Conservation (phyloP, 495 filamentous ascomycete species). For the Cercophora samala region DNA sequence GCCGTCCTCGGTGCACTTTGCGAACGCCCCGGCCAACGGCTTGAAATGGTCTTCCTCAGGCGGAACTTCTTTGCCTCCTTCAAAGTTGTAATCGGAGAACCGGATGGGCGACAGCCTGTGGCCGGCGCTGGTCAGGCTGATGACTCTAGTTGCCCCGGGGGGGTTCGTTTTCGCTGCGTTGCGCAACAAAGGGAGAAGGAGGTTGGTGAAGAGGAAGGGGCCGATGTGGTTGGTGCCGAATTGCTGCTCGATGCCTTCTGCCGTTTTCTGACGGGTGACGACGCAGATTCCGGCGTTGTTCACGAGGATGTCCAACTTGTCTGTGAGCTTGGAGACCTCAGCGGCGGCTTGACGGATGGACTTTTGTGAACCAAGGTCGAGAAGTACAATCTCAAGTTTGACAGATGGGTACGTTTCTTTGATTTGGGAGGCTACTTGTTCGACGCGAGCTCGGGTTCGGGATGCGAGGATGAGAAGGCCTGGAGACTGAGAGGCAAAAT, state of each 20-base stretch:
- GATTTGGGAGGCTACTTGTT: constrained; percentile 45
- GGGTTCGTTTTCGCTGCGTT: constrained; percentile 34
- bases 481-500: constrained; percentile 53
- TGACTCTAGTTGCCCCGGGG: constrained; percentile 39
- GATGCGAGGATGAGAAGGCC: constrained; percentile 53
- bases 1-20: constrained; percentile 40
- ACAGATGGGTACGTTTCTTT: constrained; percentile 31
- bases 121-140: constrained; percentile 48
- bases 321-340: constrained; percentile 38
- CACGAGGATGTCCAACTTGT: constrained; percentile 51
- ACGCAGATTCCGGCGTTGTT: constrained; percentile 53
- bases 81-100: constrained; percentile 58
- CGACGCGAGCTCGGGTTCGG: constrained; percentile 49
- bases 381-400: constrained; percentile 37
- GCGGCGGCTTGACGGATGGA: constrained; percentile 43
- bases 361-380: constrained; percentile 49
- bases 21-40: constrained; percentile 33
- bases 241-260: constrained; percentile 55
- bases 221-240: constrained; percentile 58
- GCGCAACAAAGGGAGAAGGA: constrained; percentile 49
- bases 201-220: constrained; percentile 56
- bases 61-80: constrained; percentile 36
- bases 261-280: constrained; percentile 33
- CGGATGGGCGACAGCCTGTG: constrained; percentile 52
- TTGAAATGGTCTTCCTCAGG: constrained; percentile 37